These are phyloP conservation scores for Blastocystis sp. DNA, from an alignment of 352 stramenopile species.

Conservation along the genomic window DNA sequence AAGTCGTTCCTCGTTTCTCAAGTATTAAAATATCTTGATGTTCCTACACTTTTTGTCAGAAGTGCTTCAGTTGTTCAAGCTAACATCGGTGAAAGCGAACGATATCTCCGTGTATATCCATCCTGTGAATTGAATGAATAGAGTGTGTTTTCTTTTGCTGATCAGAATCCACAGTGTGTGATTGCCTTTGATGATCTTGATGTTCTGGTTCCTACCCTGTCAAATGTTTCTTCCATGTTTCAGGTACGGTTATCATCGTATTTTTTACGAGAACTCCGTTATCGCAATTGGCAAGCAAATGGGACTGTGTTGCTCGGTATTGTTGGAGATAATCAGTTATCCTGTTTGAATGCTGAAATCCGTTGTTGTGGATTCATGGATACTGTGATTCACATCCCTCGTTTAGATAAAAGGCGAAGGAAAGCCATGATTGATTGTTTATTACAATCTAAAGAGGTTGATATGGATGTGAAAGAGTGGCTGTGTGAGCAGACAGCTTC, in stretches of 20 bases:
- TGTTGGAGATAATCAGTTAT: background rate
- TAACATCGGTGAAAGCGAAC: constrained; percentile 28
- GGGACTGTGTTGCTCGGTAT: constrained; percentile 21
- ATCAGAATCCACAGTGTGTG: background rate
- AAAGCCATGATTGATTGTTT: background rate
- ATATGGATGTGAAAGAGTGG: background rate
- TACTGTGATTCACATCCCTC: background rate
- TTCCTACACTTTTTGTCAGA: constrained; percentile 29
- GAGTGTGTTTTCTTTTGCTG: background rate
- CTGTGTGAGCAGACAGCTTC: constrained; percentile 15
- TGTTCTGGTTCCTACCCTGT: constrained; percentile 11
- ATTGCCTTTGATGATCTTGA: constrained; percentile 52
- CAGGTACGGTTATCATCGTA: background rate
- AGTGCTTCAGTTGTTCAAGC: constrained; percentile 17
- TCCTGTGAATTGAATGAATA: background rate
- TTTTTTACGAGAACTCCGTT: constrained; percentile 18
- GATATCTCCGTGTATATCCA: background rate
- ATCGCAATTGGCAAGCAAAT: background rate
- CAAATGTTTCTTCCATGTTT: constrained; percentile 12
- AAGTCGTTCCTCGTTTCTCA: constrained; percentile 8
- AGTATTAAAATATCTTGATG: background rate
- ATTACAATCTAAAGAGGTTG: background rate
- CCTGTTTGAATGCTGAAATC: background rate
- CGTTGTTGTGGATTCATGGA: background rate
- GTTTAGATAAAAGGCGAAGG: constrained; percentile 4